Base-by-base conservation (phyloP, 2,329 filamentous ascomycete species). In the Fusarium temperatum region DNA sequence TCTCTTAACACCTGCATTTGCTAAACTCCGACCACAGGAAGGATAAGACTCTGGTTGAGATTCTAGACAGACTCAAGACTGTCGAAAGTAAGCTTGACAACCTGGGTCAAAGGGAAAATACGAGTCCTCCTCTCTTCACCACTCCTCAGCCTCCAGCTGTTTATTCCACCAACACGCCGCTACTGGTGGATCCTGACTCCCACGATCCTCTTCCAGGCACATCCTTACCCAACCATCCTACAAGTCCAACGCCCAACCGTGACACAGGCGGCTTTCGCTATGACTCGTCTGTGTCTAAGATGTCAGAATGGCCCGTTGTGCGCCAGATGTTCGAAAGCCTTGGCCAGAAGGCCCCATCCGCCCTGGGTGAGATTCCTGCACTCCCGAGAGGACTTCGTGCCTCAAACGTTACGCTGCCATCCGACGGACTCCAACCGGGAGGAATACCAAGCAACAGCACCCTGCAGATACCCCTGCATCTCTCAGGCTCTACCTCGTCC, bases 11-110 rank as follows among this genome's bases (percentile, higher is more conserved):
- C 41, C 44, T 44, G 38, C 53, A 57, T 61, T 48, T 59, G 61
- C 68, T 77, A 66, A 78, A 63, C 51, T 57, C 50, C 42, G 13
- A 22, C 47, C 51, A 66, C 75, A 90, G 89, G 78, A 91, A 91
- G 81, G 89, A 91, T 78, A 90, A 89, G 80, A 91, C 89, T 6
- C 82, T 91, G 74, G 85, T 89, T 47, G 88, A 91, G 76, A 90
- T 91, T 60, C 82, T 91, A 36, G 88, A 90, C 54, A 84, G 86
- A 17, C 82, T 91, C 58, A 88, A 86, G 70, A 83, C 81, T 60
- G 81, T 91, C 50, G 88, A 90, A 77, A 83, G 78, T 60, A 90
- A 90, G 78, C 84, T 91, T 72, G 88, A 91, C 72, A 79, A 73
- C 57, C 63, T 86, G 36, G 78, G 75, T 61, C 58, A 80, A 56